These are phyloP conservation scores for Protea cynaroides DNA, from an alignment of 164 flowering plant genomes.

Conservation along the genomic window DNA sequence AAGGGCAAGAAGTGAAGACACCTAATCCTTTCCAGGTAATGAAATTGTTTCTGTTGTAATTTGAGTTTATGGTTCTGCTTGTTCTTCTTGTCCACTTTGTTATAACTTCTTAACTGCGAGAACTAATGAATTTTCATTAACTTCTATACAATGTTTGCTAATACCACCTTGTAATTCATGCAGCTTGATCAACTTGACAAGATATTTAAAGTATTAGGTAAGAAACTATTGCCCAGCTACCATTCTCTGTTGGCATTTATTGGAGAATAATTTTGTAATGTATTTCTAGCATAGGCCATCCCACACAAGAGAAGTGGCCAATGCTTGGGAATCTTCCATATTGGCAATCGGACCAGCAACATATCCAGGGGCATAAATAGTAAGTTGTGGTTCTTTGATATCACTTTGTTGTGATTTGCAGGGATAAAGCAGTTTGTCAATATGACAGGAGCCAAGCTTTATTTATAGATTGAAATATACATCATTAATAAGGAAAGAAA, in stretches of 20 bases:
- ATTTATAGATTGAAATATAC: no score
- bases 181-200: slow-evolving; percentile 98
- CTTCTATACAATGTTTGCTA: slow-evolving; percentile 4
- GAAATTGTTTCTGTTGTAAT: slow-evolving; percentile 4
- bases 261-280: background rate
- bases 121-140: background rate
- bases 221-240: slow-evolving; percentile 9
- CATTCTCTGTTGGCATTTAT: slow-evolving; percentile 5
- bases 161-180: slow-evolving; percentile 20
- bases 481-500: no score
- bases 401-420: no score
- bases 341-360: slow-evolving; percentile 80
- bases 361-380: slow-evolving; percentile 88
- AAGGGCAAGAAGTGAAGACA: slow-evolving; percentile 93
- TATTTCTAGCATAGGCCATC: slow-evolving; percentile 59
- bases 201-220: slow-evolving; percentile 93
- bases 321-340: slow-evolving; percentile 82
- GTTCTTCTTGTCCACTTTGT: background rate
- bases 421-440: no score
- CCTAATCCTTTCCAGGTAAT: slow-evolving; percentile 89
- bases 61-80: background rate
- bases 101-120: background rate
- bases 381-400: slow-evolving; percentile 21
- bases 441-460: no score
- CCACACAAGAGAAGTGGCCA: slow-evolving; percentile 96